Evolutionary conservation across 2,329 filamentous ascomycete species (phyloP), one percentile per base, ranked within the genome.

Genomic region (Ramularia endophylla): DNA sequence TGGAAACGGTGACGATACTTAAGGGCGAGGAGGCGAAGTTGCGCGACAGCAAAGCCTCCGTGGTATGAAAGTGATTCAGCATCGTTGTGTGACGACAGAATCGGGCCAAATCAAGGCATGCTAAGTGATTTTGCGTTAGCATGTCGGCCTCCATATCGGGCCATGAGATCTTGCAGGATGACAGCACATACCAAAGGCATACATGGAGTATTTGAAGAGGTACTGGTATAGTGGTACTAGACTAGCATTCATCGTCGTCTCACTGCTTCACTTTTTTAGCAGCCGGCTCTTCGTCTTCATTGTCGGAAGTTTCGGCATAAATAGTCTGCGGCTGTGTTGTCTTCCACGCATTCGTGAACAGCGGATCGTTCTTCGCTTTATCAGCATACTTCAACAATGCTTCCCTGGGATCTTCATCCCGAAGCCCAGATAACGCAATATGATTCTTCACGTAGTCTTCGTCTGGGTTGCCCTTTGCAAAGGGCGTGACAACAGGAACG

Each of bases 361-460:
- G 75, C 1, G 89, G 90, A 61, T 97, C 89, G 61, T 87, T 90
- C 65, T 94, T 81, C 9, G 89, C 88, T 60, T 94, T 83, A 41
- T 94, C 87, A 27, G 88, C 90, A 71, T 97, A 98, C 69, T 94
- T 95, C 46, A 98, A 69, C 58, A 98, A 69, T 33, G 92, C 92
- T 65, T 95, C 92, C 50, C 92, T 74, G 0, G 92, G 92, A 68
- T 98, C 92, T 63, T 98, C 92, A 64, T 98, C 89, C 35, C 94
- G 75, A 87, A 98, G 94, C 48, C 80, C 82, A 48, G 87, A 90
- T 9, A 97, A 74, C 19, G 89, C 87, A 39, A 97, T 94, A 51
- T 85, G 86, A 59, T 90, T 80, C 55, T 82, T 83, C 47, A 98
- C 87, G 61, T 94, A 87, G 57, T 84, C 83, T 63, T 90, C 85